Evolutionary conservation across 441 rosid genomes (phyloP).

Genomic region (Gossypium schwendimanii): DNA sequence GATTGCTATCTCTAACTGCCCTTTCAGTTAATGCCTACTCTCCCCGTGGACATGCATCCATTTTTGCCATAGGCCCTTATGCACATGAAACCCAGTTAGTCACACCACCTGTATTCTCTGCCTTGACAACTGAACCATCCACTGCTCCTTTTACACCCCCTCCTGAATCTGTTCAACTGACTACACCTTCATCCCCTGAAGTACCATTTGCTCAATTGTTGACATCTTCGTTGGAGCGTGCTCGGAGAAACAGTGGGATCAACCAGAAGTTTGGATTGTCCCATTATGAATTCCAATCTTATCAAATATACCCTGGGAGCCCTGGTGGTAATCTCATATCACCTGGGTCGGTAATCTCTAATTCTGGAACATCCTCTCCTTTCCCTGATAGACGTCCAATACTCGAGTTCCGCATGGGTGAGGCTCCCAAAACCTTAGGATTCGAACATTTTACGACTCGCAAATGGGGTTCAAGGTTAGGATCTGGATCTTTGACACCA

Average conservation of each 20-base stretch:
- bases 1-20: slow-evolving; percentile 48
- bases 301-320: slow-evolving; percentile 68
- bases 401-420: slow-evolving; percentile 52
- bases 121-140: slow-evolving; percentile 82
- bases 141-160: slow-evolving; percentile 95
- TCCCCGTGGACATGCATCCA: slow-evolving; percentile 62
- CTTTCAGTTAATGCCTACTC: slow-evolving; percentile 55
- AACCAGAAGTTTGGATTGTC: slow-evolving; percentile 61
- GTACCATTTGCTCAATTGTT: slow-evolving; percentile 88
- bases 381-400: slow-evolving; percentile 64
- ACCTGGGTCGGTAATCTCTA: slow-evolving; percentile 74
- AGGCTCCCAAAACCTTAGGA: slow-evolving; percentile 64
- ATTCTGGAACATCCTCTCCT: slow-evolving; percentile 92
- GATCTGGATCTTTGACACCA: slow-evolving; percentile 76
- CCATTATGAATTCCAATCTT: slow-evolving; percentile 65
- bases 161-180: slow-evolving; percentile 67
- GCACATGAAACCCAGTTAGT: slow-evolving; percentile 92
- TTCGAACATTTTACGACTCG: slow-evolving; percentile 62
- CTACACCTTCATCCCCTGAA: slow-evolving; percentile 94
- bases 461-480: slow-evolving; percentile 86
- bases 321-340: slow-evolving; percentile 78
- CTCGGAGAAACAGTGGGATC: slow-evolving; percentile 57
- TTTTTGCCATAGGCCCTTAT: slow-evolving; percentile 78
- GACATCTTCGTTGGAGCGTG: slow-evolving; percentile 84
- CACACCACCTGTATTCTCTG: slow-evolving; percentile 91